Evolutionary conservation across 208 protist genomes (phyloP), one percentile per base, ranked within the genome.

Genomic region (Sergeia podlipaevii): DNA sequence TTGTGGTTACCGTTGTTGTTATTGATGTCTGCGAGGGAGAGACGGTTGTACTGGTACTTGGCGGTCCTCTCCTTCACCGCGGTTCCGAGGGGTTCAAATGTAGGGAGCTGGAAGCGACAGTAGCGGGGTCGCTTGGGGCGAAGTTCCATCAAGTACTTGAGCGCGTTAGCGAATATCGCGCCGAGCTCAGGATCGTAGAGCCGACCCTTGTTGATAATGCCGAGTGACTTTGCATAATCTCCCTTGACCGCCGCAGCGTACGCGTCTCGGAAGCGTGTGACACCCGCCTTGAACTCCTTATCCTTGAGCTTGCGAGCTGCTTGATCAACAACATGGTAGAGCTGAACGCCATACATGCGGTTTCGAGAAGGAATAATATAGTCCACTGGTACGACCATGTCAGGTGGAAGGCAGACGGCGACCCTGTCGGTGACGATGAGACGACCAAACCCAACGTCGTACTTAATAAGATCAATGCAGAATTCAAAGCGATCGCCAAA

Each of bases 31-130:
- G 47, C 17, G 18, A 65, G 24, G 3, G 50, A 36, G 0, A 77
- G 49, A 3, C 39, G 29, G 32, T 66, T 51, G 60, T 62, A 73
- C 27, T 21, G 28, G 13, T 69, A 62, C 53, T 49, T 54, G 17
- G 20, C 34, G 2, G 20, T 28, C 8, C 21, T 45, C 33, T 60
- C 48, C 2, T 21, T 13, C 13, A 21, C 29, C 21, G 26, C 30
- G 23, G 41, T 32, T 18, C 68, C 74, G 37, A 80, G 59, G 3
- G 58, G 42, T 57, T 80, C 74, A 33, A 76, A 76, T 3, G 21
- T 33, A 3, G 74, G 65, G 41, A 80, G 60, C 48, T 80, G 67
- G 32, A 80, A 73, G 48, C 73, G 67, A 50, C 73, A 80, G 64
- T 75, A 80, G 26, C 73, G 73, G 15, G 73, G 68, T 0, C 68